Base-by-base conservation (phyloP, 2,329 filamentous ascomycete species). In the Chaetomiaceae sp. region DNA sequence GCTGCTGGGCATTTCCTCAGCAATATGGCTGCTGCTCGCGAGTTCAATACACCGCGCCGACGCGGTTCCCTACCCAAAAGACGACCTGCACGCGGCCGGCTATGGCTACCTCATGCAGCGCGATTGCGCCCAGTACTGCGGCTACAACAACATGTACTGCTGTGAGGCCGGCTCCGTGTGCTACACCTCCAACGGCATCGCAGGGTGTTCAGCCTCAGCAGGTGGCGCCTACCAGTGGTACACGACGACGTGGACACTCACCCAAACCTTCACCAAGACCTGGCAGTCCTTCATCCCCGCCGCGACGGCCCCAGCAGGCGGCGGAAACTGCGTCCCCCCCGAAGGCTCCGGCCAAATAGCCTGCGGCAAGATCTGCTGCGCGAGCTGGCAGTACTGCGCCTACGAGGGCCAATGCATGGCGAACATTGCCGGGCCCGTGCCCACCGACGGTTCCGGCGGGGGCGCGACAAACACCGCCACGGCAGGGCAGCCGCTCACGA, bases 311-410 rank as follows among this genome's bases (percentile, higher is more conserved):
- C 23, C 72, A 2, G 74, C 71, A n/a, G 66, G 65, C 15, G 71
- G 73, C 20, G 72, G 68, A 36, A 65, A 73, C 58, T 86, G 82
- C 65, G 66, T 75, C 1, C 80, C 82, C 1, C 64, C 62, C 3
- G 65, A 68, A 45, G 72, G 72, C n/a, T 68, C 73, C 4, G 76
- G 79, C 51, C 72, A 88, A 68, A 77, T 77, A 7, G 75, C 80
- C 3, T 91, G 88, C 65, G 87, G 87, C 29, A 66, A 66, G 48
- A 84, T 85, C 54, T 91, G 88, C 76, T 92, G 88, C 69, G 80
- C 81, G 22, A 79, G 73, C 55, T 81, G 80, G 71, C 85, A 89
- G 69, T 86, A 83, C 64, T 91, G 88, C 68, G 78, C 76, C 49
- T 73, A 69, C 53, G 58, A 70, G 1, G 81, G 80, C 48, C 78